phyloP scores from a whole-genome alignment of 2,329 filamentous ascomycete genomes.

The Talaromyces rugulosus region DNA sequence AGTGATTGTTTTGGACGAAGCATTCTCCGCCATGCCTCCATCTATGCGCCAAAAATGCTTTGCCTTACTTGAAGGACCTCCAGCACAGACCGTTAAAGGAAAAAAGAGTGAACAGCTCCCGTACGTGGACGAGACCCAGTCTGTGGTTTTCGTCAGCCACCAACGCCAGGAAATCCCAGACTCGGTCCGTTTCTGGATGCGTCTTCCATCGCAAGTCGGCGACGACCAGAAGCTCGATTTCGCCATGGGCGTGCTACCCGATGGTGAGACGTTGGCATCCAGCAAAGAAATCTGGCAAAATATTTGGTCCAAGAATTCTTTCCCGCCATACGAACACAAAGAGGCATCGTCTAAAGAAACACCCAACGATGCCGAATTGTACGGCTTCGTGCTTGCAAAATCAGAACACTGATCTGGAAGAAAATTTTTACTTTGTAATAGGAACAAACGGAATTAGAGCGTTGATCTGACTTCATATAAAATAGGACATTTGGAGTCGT shows the following conservation, averaged over 20 bases:
- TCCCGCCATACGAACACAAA: not conserved
- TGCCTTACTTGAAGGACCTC: slow-evolving; percentile 64
- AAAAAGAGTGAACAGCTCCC: not conserved
- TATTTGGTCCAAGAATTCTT: slow-evolving; percentile 21
- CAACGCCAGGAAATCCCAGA: slow-evolving; percentile 84
- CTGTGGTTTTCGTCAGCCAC: slow-evolving; percentile 88
- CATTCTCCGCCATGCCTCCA: slow-evolving; percentile 81
- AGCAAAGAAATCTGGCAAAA: slow-evolving; percentile 21
- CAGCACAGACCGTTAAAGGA: not conserved
- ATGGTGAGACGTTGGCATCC: slow-evolving; percentile 17
- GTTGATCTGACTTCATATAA: not conserved
- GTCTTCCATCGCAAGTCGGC: slow-evolving; percentile 55
- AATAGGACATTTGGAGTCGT: not conserved
- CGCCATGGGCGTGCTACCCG: slow-evolving; percentile 24
- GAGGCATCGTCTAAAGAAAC: not conserved
- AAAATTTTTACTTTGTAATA: not conserved
- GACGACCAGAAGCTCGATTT: slow-evolving; percentile 25
- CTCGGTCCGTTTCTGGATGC: slow-evolving; percentile 78
- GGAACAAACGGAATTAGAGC: not conserved
- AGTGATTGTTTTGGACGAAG: slow-evolving; percentile 80
- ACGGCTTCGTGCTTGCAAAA: slow-evolving; percentile 7
- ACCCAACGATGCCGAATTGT: slow-evolving; percentile 9
- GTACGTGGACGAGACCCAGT: slow-evolving; percentile 53
- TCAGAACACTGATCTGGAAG: not conserved
- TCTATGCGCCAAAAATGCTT: slow-evolving; percentile 81